Percentiles rank a stretch among this genome's conserved stretches.
These are phyloP conservation scores for Inonotus hispidus DNA, from an alignment of 1,284 basidiomycete species.

Conservation along the genomic window DNA sequence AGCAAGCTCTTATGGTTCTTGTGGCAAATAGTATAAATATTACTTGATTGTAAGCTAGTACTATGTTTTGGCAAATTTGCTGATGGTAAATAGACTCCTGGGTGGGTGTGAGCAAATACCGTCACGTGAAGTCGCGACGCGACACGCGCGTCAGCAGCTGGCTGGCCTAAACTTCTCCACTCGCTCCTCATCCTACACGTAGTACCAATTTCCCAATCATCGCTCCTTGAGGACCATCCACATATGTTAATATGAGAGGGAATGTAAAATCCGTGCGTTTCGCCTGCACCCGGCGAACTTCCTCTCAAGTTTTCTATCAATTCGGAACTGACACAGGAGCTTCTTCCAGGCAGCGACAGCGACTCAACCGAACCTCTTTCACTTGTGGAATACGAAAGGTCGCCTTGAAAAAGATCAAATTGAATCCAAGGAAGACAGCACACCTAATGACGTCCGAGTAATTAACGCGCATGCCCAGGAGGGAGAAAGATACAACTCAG, in stretches of 20 bases:
- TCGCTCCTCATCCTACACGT: not conserved
- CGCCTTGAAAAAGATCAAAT: not conserved
- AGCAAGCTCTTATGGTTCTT: too few relatives aligned
- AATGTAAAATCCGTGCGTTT: conserved; percentile 2
- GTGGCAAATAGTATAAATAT: too few relatives aligned
- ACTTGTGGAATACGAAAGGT: conserved; percentile 9
- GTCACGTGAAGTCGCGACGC: conserved; percentile 12
- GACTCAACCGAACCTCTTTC: conserved; percentile 9
- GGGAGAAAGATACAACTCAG: too few relatives aligned
- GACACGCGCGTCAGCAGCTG: not conserved
- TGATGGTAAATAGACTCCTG: too few relatives aligned
- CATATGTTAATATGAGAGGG: not conserved
- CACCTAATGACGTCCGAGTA: too few relatives aligned
- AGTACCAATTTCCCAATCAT: too few relatives aligned
- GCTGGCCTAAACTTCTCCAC: not conserved
- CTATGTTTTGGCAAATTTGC: too few relatives aligned
- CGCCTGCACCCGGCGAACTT: not conserved
- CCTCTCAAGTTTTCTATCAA: not conserved
- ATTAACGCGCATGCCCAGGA: too few relatives aligned
- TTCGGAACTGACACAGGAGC: too few relatives aligned
- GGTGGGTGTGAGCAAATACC: not conserved
- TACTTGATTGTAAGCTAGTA: too few relatives aligned
- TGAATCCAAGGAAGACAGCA: too few relatives aligned
- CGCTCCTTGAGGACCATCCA: not conserved
- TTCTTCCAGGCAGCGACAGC: not conserved